phyloP scores from a whole-genome alignment of 768 basidiomycete genomes.

The Xanthoconium purpureum region DNA sequence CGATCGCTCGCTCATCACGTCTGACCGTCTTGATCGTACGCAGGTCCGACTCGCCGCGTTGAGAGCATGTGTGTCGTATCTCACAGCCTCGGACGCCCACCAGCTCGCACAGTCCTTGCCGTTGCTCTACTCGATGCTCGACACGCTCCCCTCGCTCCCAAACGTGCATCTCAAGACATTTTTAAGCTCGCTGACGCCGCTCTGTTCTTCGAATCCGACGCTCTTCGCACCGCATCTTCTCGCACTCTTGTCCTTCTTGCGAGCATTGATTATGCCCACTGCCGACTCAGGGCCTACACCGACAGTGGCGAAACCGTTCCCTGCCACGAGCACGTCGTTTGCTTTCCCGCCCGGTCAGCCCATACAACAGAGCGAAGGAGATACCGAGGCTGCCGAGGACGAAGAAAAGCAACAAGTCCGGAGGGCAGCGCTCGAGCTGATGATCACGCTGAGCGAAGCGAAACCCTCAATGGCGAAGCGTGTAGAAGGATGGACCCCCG shows the following conservation, averaged over 20 bases:
- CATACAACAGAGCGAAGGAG: slow-evolving; percentile 29
- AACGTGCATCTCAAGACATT: slow-evolving; percentile 58
- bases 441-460: slow-evolving; percentile 78
- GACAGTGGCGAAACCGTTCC: slow-evolving; percentile 47
- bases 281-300: slow-evolving; percentile 53
- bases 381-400: slow-evolving; percentile 42
- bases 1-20: background rate
- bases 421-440: slow-evolving; percentile 75
- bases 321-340: slow-evolving; percentile 34
- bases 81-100: slow-evolving; percentile 55
- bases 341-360: slow-evolving; percentile 37
- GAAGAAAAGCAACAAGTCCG: slow-evolving; percentile 71
- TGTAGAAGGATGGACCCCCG: slow-evolving; percentile 66
- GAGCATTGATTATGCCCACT: slow-evolving; percentile 66
- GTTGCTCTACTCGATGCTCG: slow-evolving; percentile 69
- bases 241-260: slow-evolving; percentile 66
- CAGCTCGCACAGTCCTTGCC: slow-evolving; percentile 61
- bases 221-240: slow-evolving; percentile 75
- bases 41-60: slow-evolving; percentile 76
- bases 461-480: slow-evolving; percentile 65
- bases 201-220: slow-evolving; percentile 61
- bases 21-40: background rate
- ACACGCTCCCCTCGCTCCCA: slow-evolving; percentile 62
- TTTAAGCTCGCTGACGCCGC: slow-evolving; percentile 65
- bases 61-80: slow-evolving; percentile 64